A percentile compares a stretch with the other conserved stretches of the same genome.
Evolutionary conservation across 441 rosid species (phyloP).

Genomic region (Eutrema salsugineum): DNA sequence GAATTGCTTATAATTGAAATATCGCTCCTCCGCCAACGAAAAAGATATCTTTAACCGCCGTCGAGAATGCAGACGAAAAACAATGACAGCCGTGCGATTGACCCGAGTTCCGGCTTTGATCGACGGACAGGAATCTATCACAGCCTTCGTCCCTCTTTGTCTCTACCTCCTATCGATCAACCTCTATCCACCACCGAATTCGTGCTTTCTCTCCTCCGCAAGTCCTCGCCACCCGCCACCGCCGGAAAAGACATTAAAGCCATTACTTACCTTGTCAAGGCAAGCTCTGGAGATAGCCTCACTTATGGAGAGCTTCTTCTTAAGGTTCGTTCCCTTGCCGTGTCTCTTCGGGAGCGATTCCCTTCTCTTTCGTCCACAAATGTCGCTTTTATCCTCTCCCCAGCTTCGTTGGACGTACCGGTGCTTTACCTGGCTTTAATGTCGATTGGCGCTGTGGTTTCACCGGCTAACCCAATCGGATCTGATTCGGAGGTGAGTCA

Average conservation of each 20-base stretch:
- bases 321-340: conserved; percentile 44
- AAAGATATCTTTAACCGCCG: background rate
- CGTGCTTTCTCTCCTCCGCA: conserved; percentile 50
- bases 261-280: conserved; percentile 40
- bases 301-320: conserved; percentile 47
- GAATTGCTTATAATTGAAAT: background rate
- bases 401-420: conserved; percentile 63
- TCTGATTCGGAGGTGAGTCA: conserved; percentile 61
- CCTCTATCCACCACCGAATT: conserved; percentile 60
- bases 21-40: conserved; percentile 3
- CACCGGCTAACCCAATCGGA: conserved; percentile 75
- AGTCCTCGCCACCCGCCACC: conserved; percentile 29
- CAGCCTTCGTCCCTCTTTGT: conserved; percentile 39
- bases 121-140: conserved; percentile 40
- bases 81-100: conserved; percentile 21
- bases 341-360: conserved; percentile 32
- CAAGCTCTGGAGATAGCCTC: conserved; percentile 42
- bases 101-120: conserved; percentile 50
- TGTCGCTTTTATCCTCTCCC: conserved; percentile 69
- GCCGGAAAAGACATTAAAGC: conserved; percentile 26
- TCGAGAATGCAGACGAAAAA: conserved; percentile 21
- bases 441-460: conserved; percentile 61
- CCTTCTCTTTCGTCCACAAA: conserved; percentile 44
- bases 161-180: conserved; percentile 46
- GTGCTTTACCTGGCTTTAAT: conserved; percentile 71